Evolutionary conservation across 768 basidiomycete genomes (phyloP).

Genomic region (Podaxis sp.): DNA sequence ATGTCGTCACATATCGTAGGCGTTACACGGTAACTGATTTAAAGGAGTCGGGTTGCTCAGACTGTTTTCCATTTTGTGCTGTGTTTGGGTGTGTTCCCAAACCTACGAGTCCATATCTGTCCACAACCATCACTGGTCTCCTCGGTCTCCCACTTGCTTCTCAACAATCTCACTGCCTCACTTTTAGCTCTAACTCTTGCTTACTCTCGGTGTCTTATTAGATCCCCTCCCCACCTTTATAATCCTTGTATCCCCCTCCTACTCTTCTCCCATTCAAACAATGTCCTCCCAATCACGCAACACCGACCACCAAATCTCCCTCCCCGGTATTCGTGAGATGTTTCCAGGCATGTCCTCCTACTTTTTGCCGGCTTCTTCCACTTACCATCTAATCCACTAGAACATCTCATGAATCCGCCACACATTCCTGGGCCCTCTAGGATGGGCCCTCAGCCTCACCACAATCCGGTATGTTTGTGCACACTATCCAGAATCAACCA

Average conservation of each 20-base stretch:
- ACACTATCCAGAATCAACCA: background rate
- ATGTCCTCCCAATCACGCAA: constrained; percentile 13
- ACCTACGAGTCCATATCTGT: constrained; percentile 7
- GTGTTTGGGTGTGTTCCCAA: constrained; percentile 2
- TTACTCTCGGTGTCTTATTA: constrained; percentile 9
- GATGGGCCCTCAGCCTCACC: background rate
- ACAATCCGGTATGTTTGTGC: background rate
- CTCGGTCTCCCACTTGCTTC: constrained; percentile 6
- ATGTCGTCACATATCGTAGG: constrained; percentile 9
- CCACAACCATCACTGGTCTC: constrained; percentile 11
- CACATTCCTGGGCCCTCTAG: background rate
- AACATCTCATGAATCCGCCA: constrained; percentile 20
- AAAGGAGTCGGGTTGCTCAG: constrained; percentile 3
- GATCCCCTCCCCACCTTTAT: constrained; percentile 11
- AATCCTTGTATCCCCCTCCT: background rate
- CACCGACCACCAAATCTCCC: constrained; percentile 21
- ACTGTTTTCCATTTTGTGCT: background rate
- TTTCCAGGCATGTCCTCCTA: constrained; percentile 44
- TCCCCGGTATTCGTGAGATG: constrained; percentile 56
- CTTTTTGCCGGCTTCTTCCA: background rate
- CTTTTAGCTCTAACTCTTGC: constrained; percentile 8
- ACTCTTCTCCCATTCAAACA: background rate
- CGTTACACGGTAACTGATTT: constrained; percentile 11
- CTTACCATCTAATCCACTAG: constrained; percentile 10
- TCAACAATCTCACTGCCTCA: constrained; percentile 5